Conservation (phyloP, 108 stramenopile species). For the Aurantiochytrium sp. region DNA sequence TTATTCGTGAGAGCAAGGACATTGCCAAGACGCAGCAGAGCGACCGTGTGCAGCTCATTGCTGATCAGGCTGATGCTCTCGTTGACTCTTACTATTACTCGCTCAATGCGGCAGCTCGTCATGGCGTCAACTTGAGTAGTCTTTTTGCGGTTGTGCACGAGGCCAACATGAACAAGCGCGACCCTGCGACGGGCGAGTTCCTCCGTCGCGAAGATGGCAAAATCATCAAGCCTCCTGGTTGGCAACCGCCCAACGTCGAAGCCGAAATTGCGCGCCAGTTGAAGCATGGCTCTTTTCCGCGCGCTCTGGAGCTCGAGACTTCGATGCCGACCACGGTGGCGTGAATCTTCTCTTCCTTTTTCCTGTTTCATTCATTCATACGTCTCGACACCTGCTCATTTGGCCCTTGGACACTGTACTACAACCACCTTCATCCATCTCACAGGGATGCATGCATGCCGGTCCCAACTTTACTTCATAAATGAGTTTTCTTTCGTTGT, state of each 20-base stretch:
- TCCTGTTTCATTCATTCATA: too few relatives aligned
- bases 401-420: too few relatives aligned
- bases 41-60: neutral
- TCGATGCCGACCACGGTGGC: too few relatives aligned
- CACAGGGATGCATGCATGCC: too few relatives aligned
- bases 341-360: too few relatives aligned
- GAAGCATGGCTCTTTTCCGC: slow-evolving; percentile 3
- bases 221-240: slow-evolving; percentile 33
- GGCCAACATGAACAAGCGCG: slow-evolving; percentile 33
- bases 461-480: too few relatives aligned
- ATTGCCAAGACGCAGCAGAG: neutral
- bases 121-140: slow-evolving; percentile 23
- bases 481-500: too few relatives aligned
- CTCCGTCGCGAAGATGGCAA: slow-evolving; percentile 24
- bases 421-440: too few relatives aligned
- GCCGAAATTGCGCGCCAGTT: slow-evolving; percentile 22
- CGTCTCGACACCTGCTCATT: too few relatives aligned
- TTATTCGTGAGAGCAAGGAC: slow-evolving; percentile 20
- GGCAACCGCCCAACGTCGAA: slow-evolving; percentile 26
- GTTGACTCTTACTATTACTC: slow-evolving; percentile 32
- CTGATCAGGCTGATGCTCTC: slow-evolving; percentile 26
- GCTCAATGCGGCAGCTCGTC: slow-evolving; percentile 25
- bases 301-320: too few relatives aligned
- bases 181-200: slow-evolving; percentile 27
- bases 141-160: slow-evolving; percentile 24